Base-by-base conservation (phyloP, 441 rosid genomes). In the Gossypium gossypioides region DNA sequence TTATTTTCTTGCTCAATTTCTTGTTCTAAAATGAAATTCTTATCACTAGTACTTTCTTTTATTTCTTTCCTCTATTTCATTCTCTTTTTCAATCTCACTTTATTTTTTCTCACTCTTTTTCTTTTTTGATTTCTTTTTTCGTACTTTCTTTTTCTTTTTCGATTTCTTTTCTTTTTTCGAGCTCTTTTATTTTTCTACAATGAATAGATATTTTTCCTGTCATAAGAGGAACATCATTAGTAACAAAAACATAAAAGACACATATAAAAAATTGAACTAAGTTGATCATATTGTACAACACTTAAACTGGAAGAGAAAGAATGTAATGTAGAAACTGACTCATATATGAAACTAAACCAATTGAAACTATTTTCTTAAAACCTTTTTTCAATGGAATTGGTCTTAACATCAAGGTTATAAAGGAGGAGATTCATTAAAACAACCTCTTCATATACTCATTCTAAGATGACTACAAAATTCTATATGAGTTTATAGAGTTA, bases 131-230 rank as follows among this genome's bases (percentile, higher is more conserved):
- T 22, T 22, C 24, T 22, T 22, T 1, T 22, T 22, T 22, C 24
- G 24, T 2, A 22, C 24, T 22, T 22, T 22, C 24, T 22, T 22
- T 22, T 22, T 22, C 24, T 22, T 22, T 22, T 22, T 22, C 0
- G 0, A 22, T 22, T 24, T 1, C 25, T 24, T 24, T 24, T 24
- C 25, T 24, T 24, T 2, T 24, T 24, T 24, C 25, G 2, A 24
- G 25, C 25, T 24, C 25, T 24, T 24, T 24, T 24, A 24, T 24
- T 24, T 24, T 24, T 24, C 25, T 24, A 24, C 2, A 24, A 24
- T 87, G 82, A 95, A 92, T 40, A 82, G 81, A 71, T 95, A 86
- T 82, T 86, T 91, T 61, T 88, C 96, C 97, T 92, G 89, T 40
- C 82, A 80, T 76, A 50, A 79, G 68, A 73, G 50, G 55, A 62